Evolutionary conservation across 805 yeast species (phyloP).

Genomic region (Ogataea corticis): DNA sequence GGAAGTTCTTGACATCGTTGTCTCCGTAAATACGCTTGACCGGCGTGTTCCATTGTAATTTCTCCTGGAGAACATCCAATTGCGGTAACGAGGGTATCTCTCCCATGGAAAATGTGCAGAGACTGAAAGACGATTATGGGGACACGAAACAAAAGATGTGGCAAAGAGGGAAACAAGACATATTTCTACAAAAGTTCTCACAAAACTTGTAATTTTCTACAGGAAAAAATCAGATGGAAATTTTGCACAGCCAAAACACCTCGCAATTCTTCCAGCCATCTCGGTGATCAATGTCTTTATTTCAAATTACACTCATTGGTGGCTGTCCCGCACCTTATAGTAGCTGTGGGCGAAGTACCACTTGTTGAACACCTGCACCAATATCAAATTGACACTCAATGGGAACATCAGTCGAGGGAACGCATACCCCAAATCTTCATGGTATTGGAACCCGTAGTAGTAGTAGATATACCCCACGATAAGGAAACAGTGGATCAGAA

Average conservation of each 20-base stretch:
- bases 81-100: background rate
- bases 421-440: slow-evolving; percentile 9
- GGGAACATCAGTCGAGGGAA: slow-evolving; percentile 25
- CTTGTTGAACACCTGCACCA: slow-evolving; percentile 31
- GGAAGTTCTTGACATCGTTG: slow-evolving; percentile 43
- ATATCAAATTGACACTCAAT: slow-evolving; percentile 19
- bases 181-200: too few species aligned
- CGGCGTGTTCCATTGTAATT: slow-evolving; percentile 35
- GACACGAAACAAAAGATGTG: too few species aligned
- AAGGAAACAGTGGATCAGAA: slow-evolving; percentile 25
- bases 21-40: slow-evolving; percentile 46
- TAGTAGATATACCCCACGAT: slow-evolving; percentile 22
- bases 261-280: too few species aligned
- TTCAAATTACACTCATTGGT: too few species aligned
- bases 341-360: slow-evolving; percentile 25
- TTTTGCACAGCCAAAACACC: too few species aligned
- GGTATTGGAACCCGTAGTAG: slow-evolving; percentile 16
- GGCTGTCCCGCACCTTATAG: slow-evolving; percentile 19
- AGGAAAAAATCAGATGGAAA: too few species aligned
- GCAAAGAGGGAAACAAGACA: too few species aligned
- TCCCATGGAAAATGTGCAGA: background rate
- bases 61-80: slow-evolving; percentile 2
- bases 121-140: background rate
- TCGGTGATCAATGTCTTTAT: too few species aligned
- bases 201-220: too few species aligned